These are phyloP conservation scores for Acanthamoeba culbertsoni DNA, from an alignment of 208 protist species.

Conservation along the genomic window DNA sequence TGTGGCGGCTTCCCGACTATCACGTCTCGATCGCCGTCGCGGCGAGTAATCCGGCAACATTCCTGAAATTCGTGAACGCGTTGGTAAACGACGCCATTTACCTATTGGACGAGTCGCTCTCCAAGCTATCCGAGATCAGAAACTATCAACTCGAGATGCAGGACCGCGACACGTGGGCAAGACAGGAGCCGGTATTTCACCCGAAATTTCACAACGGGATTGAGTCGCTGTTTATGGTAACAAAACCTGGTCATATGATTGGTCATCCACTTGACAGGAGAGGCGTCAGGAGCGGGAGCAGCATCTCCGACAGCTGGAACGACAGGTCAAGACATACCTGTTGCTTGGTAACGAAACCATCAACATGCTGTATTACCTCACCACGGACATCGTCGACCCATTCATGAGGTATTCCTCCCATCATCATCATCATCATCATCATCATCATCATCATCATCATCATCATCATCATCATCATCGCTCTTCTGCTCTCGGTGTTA, in stretches of 20 bases:
- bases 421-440: not conserved
- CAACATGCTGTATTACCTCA: constrained; percentile 67
- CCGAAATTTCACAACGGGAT: not conserved
- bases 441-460: not conserved
- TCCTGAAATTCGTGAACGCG: constrained; percentile 72
- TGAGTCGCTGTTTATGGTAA: not conserved
- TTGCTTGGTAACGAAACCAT: constrained; percentile 65
- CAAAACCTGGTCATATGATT: too few species aligned
- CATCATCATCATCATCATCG: not conserved
- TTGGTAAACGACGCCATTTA: constrained; percentile 74
- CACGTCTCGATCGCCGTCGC: constrained; percentile 27
- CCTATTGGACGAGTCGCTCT: constrained; percentile 72
- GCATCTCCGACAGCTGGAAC: constrained; percentile 18
- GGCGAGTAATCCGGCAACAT: constrained; percentile 7
- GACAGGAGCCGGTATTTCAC: constrained; percentile 8
- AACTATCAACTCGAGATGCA: constrained; percentile 33
- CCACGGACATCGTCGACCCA: constrained; percentile 34
- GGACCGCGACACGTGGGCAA: not conserved
- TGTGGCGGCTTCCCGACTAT: constrained; percentile 66
- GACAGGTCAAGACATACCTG: constrained; percentile 56
- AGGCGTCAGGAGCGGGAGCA: constrained; percentile 33
- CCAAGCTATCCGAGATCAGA: constrained; percentile 69
- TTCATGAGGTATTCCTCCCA: constrained; percentile 1
- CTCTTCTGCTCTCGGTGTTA: not conserved
- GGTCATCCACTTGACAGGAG: not conserved